phyloP scores from a whole-genome alignment of 768 basidiomycete genomes.

The Podaxis sp. region DNA sequence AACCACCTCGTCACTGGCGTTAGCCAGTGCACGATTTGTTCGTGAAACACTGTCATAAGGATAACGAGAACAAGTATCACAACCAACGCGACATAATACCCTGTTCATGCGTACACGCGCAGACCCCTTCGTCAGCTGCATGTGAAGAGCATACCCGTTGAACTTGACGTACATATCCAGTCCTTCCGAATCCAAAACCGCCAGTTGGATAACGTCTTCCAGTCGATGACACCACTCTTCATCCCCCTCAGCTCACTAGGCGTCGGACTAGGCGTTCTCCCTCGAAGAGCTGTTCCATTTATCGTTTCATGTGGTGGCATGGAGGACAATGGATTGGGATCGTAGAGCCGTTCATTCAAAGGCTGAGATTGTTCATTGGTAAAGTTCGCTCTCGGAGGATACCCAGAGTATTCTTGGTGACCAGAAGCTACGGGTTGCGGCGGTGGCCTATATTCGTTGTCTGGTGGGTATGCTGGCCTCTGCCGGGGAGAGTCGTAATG shows the following conservation, averaged over 20 bases:
- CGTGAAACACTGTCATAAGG: slow-evolving; percentile 63
- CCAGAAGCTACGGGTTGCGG: not conserved
- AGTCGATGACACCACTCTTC: slow-evolving; percentile 43
- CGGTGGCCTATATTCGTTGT: not conserved
- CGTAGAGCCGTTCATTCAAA: not conserved
- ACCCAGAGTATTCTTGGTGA: not conserved
- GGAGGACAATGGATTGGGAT: not conserved
- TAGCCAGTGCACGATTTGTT: slow-evolving; percentile 70
- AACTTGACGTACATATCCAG: slow-evolving; percentile 50
- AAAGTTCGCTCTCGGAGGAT: not conserved
- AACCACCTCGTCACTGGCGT: slow-evolving; percentile 67
- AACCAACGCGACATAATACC: slow-evolving; percentile 51
- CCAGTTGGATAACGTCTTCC: slow-evolving; percentile 40
- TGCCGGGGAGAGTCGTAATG: slow-evolving; percentile 3
- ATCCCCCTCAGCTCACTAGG: slow-evolving; percentile 56
- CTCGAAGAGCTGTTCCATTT: not conserved
- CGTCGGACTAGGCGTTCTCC: slow-evolving; percentile 61
- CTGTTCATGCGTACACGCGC: slow-evolving; percentile 23
- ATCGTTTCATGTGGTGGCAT: not conserved
- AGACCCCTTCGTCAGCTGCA: not conserved
- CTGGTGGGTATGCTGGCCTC: not conserved
- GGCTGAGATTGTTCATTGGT: not conserved
- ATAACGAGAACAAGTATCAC: slow-evolving; percentile 48
- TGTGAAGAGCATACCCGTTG: not conserved
- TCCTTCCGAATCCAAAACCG: slow-evolving; percentile 56